Percentiles rank a stretch among this genome's conserved stretches.
phyloP scores from a whole-genome alignment of 768 basidiomycete genomes.

The Lentinula lateritia region DNA sequence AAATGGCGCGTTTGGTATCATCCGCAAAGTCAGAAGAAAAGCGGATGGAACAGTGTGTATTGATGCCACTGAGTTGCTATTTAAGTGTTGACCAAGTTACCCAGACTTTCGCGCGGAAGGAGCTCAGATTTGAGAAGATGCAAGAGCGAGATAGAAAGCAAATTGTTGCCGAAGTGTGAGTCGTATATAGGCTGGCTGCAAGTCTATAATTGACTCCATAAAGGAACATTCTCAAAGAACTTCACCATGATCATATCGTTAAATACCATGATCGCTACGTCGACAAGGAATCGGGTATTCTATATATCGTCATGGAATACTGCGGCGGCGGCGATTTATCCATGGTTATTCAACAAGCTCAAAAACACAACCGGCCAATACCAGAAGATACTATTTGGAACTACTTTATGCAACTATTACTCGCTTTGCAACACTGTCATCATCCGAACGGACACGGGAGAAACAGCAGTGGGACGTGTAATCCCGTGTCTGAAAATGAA shows the following conservation, averaged over 20 bases:
- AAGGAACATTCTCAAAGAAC: constrained; percentile 94
- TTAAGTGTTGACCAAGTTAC: background rate
- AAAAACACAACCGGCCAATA: constrained; percentile 63
- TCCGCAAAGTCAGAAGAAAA: constrained; percentile 87
- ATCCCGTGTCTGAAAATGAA: constrained; percentile 28
- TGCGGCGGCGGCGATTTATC: constrained; percentile 97
- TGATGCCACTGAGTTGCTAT: background rate
- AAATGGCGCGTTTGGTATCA: constrained; percentile 96
- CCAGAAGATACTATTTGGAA: constrained; percentile 94
- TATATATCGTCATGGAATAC: constrained; percentile 99
- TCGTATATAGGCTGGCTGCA: background rate
- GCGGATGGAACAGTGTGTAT: constrained; percentile 71
- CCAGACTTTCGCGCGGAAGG: constrained; percentile 84
- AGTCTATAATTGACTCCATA: background rate
- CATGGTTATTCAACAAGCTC: constrained; percentile 74
- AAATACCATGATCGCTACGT: constrained; percentile 91
- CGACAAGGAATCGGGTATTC: constrained; percentile 82
- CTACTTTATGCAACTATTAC: constrained; percentile 89
- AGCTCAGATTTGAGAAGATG: constrained; percentile 98
- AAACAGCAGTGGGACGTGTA: constrained; percentile 28
- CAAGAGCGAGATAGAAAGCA: constrained; percentile 93
- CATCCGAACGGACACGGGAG: constrained; percentile 62
- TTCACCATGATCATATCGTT: constrained; percentile 94
- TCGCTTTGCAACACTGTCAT: constrained; percentile 91
- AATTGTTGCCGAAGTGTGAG: constrained; percentile 96